Conservation (phyloP, 768 basidiomycete species). For the Serendipita vermifera region DNA sequence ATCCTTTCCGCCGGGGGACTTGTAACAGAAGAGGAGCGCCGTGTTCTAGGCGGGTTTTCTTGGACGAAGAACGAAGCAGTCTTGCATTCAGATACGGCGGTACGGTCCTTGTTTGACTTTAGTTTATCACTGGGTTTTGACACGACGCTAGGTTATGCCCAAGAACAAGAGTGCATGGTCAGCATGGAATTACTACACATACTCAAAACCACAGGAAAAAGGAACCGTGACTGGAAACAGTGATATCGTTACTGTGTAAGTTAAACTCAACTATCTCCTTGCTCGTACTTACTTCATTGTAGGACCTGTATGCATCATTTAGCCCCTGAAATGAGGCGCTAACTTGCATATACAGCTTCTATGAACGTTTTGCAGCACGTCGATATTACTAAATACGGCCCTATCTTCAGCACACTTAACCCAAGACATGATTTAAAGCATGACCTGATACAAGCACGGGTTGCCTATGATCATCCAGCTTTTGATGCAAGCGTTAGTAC, state of each 20-base stretch:
- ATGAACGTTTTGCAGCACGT: conserved; percentile 68
- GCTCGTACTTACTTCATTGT: neutral
- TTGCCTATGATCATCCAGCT: conserved; percentile 56
- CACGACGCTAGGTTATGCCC: conserved; percentile 48
- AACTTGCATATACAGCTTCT: conserved; percentile 37
- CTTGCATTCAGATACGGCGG: conserved; percentile 49
- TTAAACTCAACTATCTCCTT: conserved; percentile 10
- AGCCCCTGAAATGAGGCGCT: conserved; percentile 33
- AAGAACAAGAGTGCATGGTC: conserved; percentile 50
- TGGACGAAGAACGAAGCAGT: conserved; percentile 60
- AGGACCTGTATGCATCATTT: conserved; percentile 12
- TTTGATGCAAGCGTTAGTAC: conserved; percentile 36
- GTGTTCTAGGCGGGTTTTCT: conserved; percentile 43
- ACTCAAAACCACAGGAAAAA: conserved; percentile 27
- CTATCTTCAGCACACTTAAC: conserved; percentile 60
- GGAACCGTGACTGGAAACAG: conserved; percentile 34
- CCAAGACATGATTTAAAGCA: conserved; percentile 46
- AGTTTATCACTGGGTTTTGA: neutral
- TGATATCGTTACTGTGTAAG: conserved; percentile 50
- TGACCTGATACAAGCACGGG: conserved; percentile 36
- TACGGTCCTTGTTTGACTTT: conserved; percentile 23
- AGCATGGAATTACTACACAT: conserved; percentile 69
- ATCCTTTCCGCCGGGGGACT: conserved; percentile 37
- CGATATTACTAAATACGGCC: conserved; percentile 39
- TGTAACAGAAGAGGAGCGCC: conserved; percentile 38